Conservation (phyloP, 495 filamentous ascomycete species). For the Hyaloscypha variabilis region DNA sequence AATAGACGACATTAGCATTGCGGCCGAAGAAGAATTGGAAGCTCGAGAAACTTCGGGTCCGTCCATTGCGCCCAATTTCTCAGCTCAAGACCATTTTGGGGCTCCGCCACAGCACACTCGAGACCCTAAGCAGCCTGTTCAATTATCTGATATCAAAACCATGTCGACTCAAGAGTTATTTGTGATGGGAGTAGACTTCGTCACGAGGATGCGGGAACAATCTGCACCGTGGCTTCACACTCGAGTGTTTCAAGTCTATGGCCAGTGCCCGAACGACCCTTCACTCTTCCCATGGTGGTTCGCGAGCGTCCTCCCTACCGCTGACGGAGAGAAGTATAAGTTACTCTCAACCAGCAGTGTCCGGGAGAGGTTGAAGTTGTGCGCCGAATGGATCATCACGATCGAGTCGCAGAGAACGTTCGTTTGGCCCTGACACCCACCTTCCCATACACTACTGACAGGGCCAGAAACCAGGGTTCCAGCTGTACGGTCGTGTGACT, state of each 20-base stretch:
- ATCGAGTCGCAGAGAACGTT: conserved; percentile 75
- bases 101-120: conserved; percentile 21
- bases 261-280: conserved; percentile 73
- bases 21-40: conserved; percentile 78
- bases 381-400: conserved; percentile 71
- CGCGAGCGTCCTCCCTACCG: conserved; percentile 75
- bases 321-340: conserved; percentile 77
- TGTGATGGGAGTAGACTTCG: conserved; percentile 63
- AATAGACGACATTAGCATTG: conserved; percentile 77
- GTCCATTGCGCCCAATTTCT: conserved; percentile 25
- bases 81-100: conserved; percentile 20
- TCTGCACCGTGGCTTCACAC: conserved; percentile 75
- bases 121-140: conserved; percentile 11
- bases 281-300: conserved; percentile 90
- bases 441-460: background rate
- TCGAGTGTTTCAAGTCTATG: conserved; percentile 72
- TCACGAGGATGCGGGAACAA: conserved; percentile 62
- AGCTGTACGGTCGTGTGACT: conserved; percentile 29
- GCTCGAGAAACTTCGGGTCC: conserved; percentile 54
- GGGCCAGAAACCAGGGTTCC: conserved; percentile 12
- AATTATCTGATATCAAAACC: conserved; percentile 49
- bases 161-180: conserved; percentile 74
- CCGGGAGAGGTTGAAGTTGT: conserved; percentile 78
- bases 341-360: conserved; percentile 73
- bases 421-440: conserved; percentile 29